Evolutionary conservation across 2,329 filamentous ascomycete species (phyloP).

Genomic region (Penicillium polonicum): DNA sequence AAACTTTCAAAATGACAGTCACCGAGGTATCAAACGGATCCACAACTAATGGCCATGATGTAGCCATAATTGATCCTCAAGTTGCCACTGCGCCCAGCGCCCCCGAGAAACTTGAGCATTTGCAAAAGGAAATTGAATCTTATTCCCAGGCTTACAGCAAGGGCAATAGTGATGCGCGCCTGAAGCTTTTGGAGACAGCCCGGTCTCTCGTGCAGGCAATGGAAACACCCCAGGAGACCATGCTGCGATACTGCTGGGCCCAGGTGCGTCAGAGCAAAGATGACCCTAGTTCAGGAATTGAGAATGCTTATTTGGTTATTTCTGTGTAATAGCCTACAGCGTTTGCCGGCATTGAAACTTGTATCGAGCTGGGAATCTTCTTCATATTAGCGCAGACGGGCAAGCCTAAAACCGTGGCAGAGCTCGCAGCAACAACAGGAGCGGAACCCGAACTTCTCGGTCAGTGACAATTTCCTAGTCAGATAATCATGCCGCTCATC

Average conservation of each 20-base stretch:
- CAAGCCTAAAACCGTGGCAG: slow-evolving; percentile 15
- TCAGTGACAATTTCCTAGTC: not conserved
- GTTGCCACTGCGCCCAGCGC: slow-evolving; percentile 27
- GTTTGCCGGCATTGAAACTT: slow-evolving; percentile 19
- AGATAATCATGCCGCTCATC: not conserved
- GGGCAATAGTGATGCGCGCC: slow-evolving; percentile 15
- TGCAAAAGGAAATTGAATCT: slow-evolving; percentile 19
- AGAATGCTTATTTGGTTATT: not conserved
- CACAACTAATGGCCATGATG: not conserved
- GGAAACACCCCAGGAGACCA: slow-evolving; percentile 32
- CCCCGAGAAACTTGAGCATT: slow-evolving; percentile 16
- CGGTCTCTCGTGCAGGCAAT: slow-evolving; percentile 27
- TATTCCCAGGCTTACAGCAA: slow-evolving; percentile 15
- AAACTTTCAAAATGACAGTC: slow-evolving; percentile 1
- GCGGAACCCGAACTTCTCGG: slow-evolving; percentile 15
- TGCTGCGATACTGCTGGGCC: slow-evolving; percentile 30
- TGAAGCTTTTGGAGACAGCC: slow-evolving; percentile 26
- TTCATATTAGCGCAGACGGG: slow-evolving; percentile 5
- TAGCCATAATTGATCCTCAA: not conserved
- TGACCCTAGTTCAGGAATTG: no score
- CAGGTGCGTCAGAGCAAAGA: slow-evolving; percentile 15
- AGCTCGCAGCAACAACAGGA: slow-evolving; percentile 14
- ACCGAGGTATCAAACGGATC: not conserved
- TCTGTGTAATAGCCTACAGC: slow-evolving; percentile 8
- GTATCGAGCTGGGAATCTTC: slow-evolving; percentile 20